These are phyloP conservation scores for Metrosideros polymorpha DNA, from an alignment of 441 rosid genomes.

Conservation along the genomic window DNA sequence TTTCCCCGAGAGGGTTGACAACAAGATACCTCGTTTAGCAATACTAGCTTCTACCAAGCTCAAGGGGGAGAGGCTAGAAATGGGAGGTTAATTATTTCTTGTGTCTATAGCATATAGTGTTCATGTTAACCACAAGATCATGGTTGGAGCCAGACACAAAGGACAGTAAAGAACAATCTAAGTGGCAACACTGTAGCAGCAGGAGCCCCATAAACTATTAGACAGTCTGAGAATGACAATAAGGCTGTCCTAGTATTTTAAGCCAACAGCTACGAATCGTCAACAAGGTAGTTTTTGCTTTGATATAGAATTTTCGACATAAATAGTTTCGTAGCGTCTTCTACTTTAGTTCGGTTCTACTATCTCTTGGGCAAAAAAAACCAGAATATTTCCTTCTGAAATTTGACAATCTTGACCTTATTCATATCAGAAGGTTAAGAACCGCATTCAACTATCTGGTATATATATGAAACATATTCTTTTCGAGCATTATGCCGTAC, in stretches of 20 bases:
- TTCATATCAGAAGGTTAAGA: neutral
- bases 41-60: neutral
- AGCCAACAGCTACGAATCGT: neutral
- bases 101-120: neutral
- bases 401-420: neutral
- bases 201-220: neutral
- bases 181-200: neutral
- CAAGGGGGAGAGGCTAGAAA: neutral
- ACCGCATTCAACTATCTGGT: neutral
- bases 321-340: neutral
- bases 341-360: neutral
- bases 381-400: neutral
- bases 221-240: neutral
- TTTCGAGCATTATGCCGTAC: conserved; percentile 9
- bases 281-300: neutral
- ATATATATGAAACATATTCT: neutral
- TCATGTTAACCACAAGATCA: neutral
- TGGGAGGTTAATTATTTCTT: neutral
- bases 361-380: neutral
- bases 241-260: neutral
- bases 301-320: too few species aligned
- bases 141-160: neutral
- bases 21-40: neutral
- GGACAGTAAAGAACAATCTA: neutral
- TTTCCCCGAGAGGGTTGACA: neutral